Percentiles rank a stretch among this genome's conserved stretches.
These are phyloP conservation scores for Thermomucor indicae-seudaticae DNA, from an alignment of 371 early-diverging fungal genomes.

Conservation along the genomic window DNA sequence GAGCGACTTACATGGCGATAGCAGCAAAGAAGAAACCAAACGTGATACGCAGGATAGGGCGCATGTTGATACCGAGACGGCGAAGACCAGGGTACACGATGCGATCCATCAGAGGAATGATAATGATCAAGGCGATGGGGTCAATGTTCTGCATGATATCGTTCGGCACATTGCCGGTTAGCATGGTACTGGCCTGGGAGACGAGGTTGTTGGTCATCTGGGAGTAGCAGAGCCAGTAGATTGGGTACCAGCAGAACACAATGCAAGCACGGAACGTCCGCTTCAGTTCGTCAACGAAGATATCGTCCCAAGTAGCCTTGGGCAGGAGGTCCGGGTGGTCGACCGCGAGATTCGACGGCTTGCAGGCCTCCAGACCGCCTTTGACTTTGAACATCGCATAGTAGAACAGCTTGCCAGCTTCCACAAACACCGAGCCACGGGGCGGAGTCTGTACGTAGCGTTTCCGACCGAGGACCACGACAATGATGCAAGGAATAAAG, in stretches of 20 bases:
- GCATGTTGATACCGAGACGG: constrained; percentile 52
- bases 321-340: constrained; percentile 28
- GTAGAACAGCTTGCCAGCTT: constrained; percentile 21
- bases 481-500: constrained; percentile 57
- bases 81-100: constrained; percentile 64
- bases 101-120: constrained; percentile 69
- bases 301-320: constrained; percentile 61
- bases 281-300: constrained; percentile 69
- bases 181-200: constrained; percentile 68
- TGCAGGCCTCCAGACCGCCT: constrained; percentile 30
- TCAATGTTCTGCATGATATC: constrained; percentile 63
- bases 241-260: constrained; percentile 71
- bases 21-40: constrained; percentile 64
- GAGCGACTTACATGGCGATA: constrained; percentile 42
- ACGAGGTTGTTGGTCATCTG: constrained; percentile 78
- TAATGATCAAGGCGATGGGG: constrained; percentile 59
- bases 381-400: constrained; percentile 20
- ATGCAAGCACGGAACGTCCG: constrained; percentile 63
- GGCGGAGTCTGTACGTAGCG: constrained; percentile 59
- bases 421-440: constrained; percentile 51
- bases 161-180: constrained; percentile 56
- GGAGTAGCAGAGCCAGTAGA: constrained; percentile 78
- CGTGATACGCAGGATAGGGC: constrained; percentile 66
- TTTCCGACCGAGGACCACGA: constrained; percentile 56
- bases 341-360: constrained; percentile 30